phyloP scores from a whole-genome alignment of 345 rosid genomes.

The Pistacia integerrima region DNA sequence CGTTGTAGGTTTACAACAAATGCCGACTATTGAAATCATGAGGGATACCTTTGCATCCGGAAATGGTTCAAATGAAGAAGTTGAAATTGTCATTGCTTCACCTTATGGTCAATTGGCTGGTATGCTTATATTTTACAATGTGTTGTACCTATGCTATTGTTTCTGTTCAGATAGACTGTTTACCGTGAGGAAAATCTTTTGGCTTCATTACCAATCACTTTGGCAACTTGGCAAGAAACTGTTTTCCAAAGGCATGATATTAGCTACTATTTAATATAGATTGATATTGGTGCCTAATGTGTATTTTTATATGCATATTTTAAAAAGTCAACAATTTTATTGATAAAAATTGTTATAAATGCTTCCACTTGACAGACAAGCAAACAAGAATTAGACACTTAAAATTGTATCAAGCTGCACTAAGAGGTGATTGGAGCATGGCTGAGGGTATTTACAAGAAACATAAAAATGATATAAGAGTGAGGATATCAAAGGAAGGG shows the following conservation, averaged over 20 bases:
- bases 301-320: too few species aligned
- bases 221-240: too few species aligned
- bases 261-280: too few species aligned
- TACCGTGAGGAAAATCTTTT: too few species aligned
- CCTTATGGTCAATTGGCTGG: background rate
- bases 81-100: background rate
- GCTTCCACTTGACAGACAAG: slow-evolving; percentile 3
- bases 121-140: background rate
- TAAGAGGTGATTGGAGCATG: slow-evolving; percentile 16
- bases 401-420: slow-evolving; percentile 20
- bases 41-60: background rate
- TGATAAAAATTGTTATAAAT: too few species aligned
- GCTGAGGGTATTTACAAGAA: background rate
- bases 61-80: background rate
- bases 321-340: too few species aligned
- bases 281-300: too few species aligned
- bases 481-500: background rate
- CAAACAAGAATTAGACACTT: background rate
- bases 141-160: background rate
- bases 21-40: background rate
- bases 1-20: background rate
- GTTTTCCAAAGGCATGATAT: too few species aligned
- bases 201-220: background rate
- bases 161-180: background rate
- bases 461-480: background rate